Conservation (phyloP, 495 filamentous ascomycete species). For the Chaetomium fimeti region DNA sequence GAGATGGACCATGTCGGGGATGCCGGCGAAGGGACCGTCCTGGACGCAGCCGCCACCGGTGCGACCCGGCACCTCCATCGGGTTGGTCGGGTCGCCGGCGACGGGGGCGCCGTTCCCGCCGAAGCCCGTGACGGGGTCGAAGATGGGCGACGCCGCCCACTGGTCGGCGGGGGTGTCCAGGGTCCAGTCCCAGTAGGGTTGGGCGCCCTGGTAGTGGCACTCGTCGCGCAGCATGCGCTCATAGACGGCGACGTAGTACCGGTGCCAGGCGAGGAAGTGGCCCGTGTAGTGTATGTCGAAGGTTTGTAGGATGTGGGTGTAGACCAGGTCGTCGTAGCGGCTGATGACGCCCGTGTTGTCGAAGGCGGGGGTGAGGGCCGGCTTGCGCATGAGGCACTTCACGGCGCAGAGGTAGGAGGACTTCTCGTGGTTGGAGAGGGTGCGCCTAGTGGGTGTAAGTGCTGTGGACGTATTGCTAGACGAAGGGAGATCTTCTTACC, state of each 20-base stretch:
- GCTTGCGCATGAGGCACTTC: conserved; percentile 27
- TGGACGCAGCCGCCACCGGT: conserved; percentile 39
- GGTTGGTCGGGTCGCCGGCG: conserved; percentile 9
- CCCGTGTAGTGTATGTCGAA: conserved; percentile 40
- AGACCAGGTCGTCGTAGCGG: conserved; percentile 43
- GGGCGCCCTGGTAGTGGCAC: conserved; percentile 41
- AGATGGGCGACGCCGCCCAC: conserved; percentile 37
- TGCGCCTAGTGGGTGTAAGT: conserved; percentile 20
- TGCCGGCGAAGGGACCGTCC: conserved; percentile 35
- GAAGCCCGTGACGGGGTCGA: conserved; percentile 37
- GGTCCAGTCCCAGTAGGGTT: conserved; percentile 48
- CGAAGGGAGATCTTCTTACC: conserved; percentile 10
- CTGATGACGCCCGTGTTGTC: conserved; percentile 24
- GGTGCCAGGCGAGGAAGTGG: conserved; percentile 46
- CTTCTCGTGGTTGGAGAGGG: conserved; percentile 24
- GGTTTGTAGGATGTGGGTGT: conserved; percentile 43
- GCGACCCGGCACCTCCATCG: conserved; percentile 28
- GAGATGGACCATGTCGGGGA: conserved; percentile 22
- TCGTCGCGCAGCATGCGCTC: conserved; percentile 40
- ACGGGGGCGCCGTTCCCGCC: conserved; percentile 32
- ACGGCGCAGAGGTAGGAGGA: conserved; percentile 19
- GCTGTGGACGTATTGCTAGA: not conserved
- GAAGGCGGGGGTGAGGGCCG: conserved; percentile 23
- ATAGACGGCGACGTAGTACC: conserved; percentile 40
- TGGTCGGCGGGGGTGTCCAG: conserved; percentile 34